These are phyloP conservation scores for Amanita inopinata DNA, from an alignment of 768 basidiomycete species.

Conservation along the genomic window DNA sequence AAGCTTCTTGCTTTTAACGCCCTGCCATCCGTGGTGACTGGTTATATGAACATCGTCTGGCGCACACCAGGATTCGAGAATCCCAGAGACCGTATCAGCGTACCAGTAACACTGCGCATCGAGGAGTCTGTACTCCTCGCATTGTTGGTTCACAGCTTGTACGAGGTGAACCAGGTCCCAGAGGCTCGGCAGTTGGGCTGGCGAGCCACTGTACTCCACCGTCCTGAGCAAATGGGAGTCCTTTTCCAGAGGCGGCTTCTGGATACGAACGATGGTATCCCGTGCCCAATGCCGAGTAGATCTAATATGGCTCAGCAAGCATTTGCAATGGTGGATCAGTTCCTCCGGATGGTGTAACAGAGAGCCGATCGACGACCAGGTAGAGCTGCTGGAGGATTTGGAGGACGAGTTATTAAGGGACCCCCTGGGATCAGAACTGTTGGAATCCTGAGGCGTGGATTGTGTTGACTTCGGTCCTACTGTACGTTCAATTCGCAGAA, in stretches of 20 bases:
- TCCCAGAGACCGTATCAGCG: neutral
- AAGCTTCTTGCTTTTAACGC: neutral
- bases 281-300: neutral
- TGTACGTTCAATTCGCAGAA: neutral
- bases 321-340: neutral
- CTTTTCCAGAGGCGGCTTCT: neutral
- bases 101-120: conserved; percentile 7
- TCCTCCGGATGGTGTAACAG: neutral
- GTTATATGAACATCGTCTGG: neutral
- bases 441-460: neutral
- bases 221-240: neutral
- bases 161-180: neutral
- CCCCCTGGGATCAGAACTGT: neutral
- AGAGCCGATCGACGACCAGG: neutral
- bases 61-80: neutral
- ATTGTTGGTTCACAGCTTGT: neutral
- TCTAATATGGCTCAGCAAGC: neutral
- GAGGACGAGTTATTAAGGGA: neutral
- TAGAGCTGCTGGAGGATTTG: neutral
- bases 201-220: neutral
- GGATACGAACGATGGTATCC: neutral
- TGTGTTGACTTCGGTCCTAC: neutral
- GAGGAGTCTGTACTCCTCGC: neutral
- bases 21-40: neutral
- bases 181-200: neutral